Evolutionary conservation across 1,139 yeast species (phyloP), one percentile per base, ranked within the genome.

Genomic region (Candida dubliniensis): DNA sequence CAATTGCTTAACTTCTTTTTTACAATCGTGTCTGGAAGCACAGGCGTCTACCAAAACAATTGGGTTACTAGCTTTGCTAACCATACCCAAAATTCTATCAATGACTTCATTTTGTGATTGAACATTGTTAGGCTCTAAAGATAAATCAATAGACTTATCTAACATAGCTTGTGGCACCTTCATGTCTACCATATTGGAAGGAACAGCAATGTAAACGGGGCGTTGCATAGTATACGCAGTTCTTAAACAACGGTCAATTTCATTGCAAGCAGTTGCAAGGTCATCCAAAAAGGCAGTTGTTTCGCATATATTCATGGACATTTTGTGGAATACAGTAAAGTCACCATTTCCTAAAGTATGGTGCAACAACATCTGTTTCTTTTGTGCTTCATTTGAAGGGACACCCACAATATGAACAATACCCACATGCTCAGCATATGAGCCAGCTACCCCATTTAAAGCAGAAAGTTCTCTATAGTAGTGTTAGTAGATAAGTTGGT

Each of bases 21-120:
- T 76, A 57, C 83, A 85, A 53, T 75, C 75, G 66, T 87, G 95
- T 70, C 96, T 79, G 42, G 84, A 71, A 49, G 91, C 89, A 75
- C 96, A 87, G 34, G 96, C 95, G 69, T 88, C 96, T 39, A 87
- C 90, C 56, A 88, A 72, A 54, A 88, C 79, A 50, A 86, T 66
- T 51, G 96, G 96, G 66, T 81, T 79, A 60, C 76, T 63, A 39
- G 95, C 82, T 40, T 67, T 67, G 51, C 62, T 58, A 53, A 88
- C 73, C 68, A 84, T 63, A 29, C 66, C 64, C 47, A 80, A 57
- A 44, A 85, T 76, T 44, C 74, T 64, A 34, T 79, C 82, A 47
- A 87, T 69, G 41, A 85, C 90, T 65, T 87, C 96, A 31, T 67
- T 71, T 66, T 87, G 91, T 44, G 90, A 81, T 46, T 79, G 87